These are phyloP conservation scores for Taphrina pruni DNA, from an alignment of 1,139 yeast genomes.

Conservation along the genomic window DNA sequence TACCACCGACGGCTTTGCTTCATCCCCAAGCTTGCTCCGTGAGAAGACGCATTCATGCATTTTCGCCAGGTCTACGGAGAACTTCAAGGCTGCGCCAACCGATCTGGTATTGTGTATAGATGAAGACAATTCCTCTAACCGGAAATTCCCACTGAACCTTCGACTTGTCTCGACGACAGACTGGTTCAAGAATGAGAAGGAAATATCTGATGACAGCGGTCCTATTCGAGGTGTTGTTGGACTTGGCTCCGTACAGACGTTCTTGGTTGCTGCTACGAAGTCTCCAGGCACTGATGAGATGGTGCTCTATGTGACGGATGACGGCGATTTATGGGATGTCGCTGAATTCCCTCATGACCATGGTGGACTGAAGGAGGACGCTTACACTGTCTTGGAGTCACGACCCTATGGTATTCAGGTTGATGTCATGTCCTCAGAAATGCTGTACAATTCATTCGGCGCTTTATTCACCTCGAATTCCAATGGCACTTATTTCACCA, in stretches of 20 bases:
- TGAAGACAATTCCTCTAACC: slow-evolving; percentile 50
- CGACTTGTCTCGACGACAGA: slow-evolving; percentile 60
- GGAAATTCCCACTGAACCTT: slow-evolving; percentile 54
- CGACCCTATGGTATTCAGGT: slow-evolving; percentile 64
- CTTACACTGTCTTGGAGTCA: slow-evolving; percentile 63
- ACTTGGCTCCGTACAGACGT: slow-evolving; percentile 59
- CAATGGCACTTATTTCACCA: slow-evolving; percentile 63
- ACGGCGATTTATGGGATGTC: slow-evolving; percentile 60
- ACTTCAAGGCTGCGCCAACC: slow-evolving; percentile 53
- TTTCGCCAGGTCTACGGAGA: slow-evolving; percentile 59
- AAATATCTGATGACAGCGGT: slow-evolving; percentile 50
- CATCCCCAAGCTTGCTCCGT: slow-evolving; percentile 54
- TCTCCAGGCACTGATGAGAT: slow-evolving; percentile 57
- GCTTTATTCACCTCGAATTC: slow-evolving; percentile 67
- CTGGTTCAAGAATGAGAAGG: slow-evolving; percentile 57
- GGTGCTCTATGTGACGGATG: slow-evolving; percentile 63
- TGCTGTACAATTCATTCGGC: slow-evolving; percentile 49
- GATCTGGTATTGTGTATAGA: slow-evolving; percentile 41
- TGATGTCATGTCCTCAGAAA: slow-evolving; percentile 53
- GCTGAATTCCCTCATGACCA: slow-evolving; percentile 60
- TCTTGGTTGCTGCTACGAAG: slow-evolving; percentile 61
- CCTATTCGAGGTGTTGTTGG: slow-evolving; percentile 55
- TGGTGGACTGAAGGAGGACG: slow-evolving; percentile 52
- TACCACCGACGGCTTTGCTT: slow-evolving; percentile 62
- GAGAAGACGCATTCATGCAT: slow-evolving; percentile 55